A percentile compares a stretch with the other conserved stretches of the same genome.
These are phyloP conservation scores for Scedosporium boydii DNA, from an alignment of 2,329 filamentous ascomycete genomes.

Conservation along the genomic window DNA sequence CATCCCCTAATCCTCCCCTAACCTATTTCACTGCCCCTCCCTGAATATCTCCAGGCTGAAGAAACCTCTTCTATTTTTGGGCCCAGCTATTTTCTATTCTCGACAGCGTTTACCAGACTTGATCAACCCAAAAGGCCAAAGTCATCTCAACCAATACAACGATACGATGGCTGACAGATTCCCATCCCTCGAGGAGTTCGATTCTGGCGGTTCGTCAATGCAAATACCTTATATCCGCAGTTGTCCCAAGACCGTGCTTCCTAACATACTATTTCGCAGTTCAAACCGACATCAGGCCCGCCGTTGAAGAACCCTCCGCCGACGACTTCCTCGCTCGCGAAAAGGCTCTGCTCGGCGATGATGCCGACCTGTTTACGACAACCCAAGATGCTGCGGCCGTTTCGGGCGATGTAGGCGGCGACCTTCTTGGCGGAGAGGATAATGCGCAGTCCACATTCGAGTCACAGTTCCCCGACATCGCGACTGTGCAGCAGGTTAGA, in stretches of 20 bases:
- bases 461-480: slow-evolving; percentile 80
- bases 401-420: slow-evolving; percentile 55
- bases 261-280: slow-evolving; percentile 31
- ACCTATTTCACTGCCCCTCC: too few species aligned
- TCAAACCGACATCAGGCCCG: slow-evolving; percentile 54
- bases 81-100: too few species aligned
- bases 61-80: too few species aligned
- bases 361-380: slow-evolving; percentile 82
- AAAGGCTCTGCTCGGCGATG: slow-evolving; percentile 81
- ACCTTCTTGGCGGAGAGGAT: slow-evolving; percentile 60
- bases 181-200: slow-evolving; percentile 70
- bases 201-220: slow-evolving; percentile 43
- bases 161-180: slow-evolving; percentile 64
- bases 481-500: slow-evolving; percentile 55
- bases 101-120: not conserved
- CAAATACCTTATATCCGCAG: not conserved
- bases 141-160: not conserved
- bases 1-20: too few species aligned
- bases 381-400: slow-evolving; percentile 52
- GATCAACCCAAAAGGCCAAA: not conserved
- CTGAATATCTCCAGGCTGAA: too few species aligned
- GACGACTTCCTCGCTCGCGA: slow-evolving; percentile 89
- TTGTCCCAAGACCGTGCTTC: not conserved
- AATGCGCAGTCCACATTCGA: slow-evolving; percentile 55
- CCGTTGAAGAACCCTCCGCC: slow-evolving; percentile 49